Base-by-base conservation (phyloP, 805 yeast species). In the Cyberlindnera saturnus region DNA sequence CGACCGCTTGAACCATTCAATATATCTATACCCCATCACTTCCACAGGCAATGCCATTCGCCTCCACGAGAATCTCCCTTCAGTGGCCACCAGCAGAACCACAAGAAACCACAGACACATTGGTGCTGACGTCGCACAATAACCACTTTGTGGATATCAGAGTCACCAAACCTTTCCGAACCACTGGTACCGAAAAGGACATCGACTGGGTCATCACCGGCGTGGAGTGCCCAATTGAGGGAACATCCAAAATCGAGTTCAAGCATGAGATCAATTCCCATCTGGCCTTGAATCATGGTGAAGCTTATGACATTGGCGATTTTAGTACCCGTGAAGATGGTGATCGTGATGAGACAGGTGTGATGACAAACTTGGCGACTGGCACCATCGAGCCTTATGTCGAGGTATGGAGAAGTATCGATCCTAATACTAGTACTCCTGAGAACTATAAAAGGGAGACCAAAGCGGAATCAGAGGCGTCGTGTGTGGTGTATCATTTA, bases 381-480 rank as follows among this genome's bases (percentile, higher is more conserved):
- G 74, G 74, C 0, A 50, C 51, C 13, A 50, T 59, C 5, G 71
- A 70, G 42, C 65, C 64, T 6, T 79, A 76, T 47, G 62, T 70
- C 32, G 83, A 79, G 58, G 63, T 73, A 18, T 79, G 84, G 84
- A 59, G 77, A 50, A 64, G 73, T 14, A 52, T 77, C 23, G 74
- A 74, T 49, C 70, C 76, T 3, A 35, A 51, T 9, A 44, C 51
- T 13, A 53, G 65, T 15, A 50, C 67, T 1, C 70, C 71, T 34
- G 64, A 28, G 6, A 20, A 44, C 6, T 45, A 46, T 32, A 42
- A 47, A 15, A 33, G 32, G 16, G 45, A 46, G 33, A 32, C 69
- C 0, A 81, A 81, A 0, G 49, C 48, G 5, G 34, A 32, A 17
- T 39, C 41, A 2, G 16, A 29, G 10, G 45, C 41, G 10, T 39